phyloP scores from a whole-genome alignment of 179 eudicot genomes.

The Carnegiea gigantea region DNA sequence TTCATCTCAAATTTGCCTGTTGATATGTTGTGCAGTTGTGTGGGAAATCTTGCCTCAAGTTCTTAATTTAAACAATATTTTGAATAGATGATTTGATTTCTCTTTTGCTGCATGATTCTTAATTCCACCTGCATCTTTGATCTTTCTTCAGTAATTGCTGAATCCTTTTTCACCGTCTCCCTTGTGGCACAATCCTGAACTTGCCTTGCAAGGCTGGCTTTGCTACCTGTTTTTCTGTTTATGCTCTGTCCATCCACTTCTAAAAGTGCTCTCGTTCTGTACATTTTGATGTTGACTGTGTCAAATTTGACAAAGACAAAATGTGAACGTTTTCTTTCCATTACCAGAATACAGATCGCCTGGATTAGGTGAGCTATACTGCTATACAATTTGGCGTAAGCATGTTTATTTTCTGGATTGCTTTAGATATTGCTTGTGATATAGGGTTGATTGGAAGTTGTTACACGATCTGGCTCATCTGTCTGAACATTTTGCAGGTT shows the following conservation, averaged over 20 bases:
- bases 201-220: neutral
- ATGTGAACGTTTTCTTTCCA: neutral
- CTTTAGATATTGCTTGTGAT: neutral
- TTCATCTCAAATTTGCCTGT: neutral
- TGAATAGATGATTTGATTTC: neutral
- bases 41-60: neutral
- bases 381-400: neutral
- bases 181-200: neutral
- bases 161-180: neutral
- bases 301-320: neutral
- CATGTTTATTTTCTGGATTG: neutral
- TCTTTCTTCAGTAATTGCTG: neutral
- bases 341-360: neutral
- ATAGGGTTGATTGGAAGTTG: neutral
- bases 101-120: neutral
- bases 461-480: slow-evolving; percentile 1
- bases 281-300: neutral
- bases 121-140: neutral
- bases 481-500: slow-evolving; percentile 52
- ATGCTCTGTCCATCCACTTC: neutral
- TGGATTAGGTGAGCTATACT: neutral
- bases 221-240: neutral
- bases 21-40: neutral
- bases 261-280: neutral
- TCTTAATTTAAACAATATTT: neutral